These are phyloP conservation scores for Roridomyces roridus DNA, from an alignment of 768 basidiomycete species.

Conservation along the genomic window DNA sequence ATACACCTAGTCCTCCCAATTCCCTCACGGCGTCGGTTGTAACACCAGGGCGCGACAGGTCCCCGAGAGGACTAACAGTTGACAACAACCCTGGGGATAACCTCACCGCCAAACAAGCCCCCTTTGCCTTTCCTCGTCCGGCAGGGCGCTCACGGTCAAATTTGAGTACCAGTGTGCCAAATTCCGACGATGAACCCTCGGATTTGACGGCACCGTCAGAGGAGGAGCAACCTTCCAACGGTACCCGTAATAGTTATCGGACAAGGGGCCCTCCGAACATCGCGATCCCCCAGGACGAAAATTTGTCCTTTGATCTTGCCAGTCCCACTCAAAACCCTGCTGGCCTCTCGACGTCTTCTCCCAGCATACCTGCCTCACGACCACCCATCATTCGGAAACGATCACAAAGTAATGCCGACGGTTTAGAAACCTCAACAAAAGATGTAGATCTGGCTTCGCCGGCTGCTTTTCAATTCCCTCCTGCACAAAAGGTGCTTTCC, in stretches of 20 bases:
- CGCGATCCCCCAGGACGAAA: slow-evolving; percentile 38
- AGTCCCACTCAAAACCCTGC: slow-evolving; percentile 23
- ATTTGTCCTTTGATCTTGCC: slow-evolving; percentile 22
- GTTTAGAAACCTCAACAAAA: slow-evolving; percentile 18
- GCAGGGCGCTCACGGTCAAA: slow-evolving; percentile 40
- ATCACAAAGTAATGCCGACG: slow-evolving; percentile 49
- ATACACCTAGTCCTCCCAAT: slow-evolving; percentile 31
- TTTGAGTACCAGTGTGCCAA: slow-evolving; percentile 30
- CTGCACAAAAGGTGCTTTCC: slow-evolving; percentile 27
- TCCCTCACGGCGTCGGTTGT: slow-evolving; percentile 29
- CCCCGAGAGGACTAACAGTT: slow-evolving; percentile 35
- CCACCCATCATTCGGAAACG: slow-evolving; percentile 46
- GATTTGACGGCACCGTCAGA: slow-evolving; percentile 3
- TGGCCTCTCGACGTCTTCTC: slow-evolving; percentile 25
- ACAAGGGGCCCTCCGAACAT: slow-evolving; percentile 41
- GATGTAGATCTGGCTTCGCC: slow-evolving; percentile 42
- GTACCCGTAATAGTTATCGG: slow-evolving; percentile 20
- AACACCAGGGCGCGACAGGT: slow-evolving; percentile 43
- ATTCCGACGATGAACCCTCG: slow-evolving; percentile 33
- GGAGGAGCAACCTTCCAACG: slow-evolving; percentile 6
- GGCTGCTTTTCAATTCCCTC: slow-evolving; percentile 51
- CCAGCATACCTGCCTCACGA: slow-evolving; percentile 27
- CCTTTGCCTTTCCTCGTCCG: slow-evolving; percentile 59
- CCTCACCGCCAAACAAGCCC: slow-evolving; percentile 50
- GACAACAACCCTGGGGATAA: slow-evolving; percentile 46